phyloP scores from a whole-genome alignment of 2,329 filamentous ascomycete genomes.

The Colletotrichum sp. region DNA sequence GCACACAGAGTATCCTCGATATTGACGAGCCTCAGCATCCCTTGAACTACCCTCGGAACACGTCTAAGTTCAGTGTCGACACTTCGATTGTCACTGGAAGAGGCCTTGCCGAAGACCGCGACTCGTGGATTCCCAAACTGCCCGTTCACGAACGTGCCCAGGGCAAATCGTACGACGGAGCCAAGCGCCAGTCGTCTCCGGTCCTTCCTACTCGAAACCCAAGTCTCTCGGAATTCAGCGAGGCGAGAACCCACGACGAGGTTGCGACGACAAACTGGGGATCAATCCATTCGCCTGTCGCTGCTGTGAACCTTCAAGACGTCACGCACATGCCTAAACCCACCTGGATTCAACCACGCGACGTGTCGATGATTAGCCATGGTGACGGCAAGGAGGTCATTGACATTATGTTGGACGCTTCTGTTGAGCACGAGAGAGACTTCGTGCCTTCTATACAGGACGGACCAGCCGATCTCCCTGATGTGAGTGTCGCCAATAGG shows the following conservation, averaged over 20 bases:
- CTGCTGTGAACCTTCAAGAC: slow-evolving; percentile 48
- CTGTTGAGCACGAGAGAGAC: slow-evolving; percentile 25
- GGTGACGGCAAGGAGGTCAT: slow-evolving; percentile 41
- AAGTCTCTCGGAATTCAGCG: slow-evolving; percentile 37
- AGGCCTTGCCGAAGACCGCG: slow-evolving; percentile 37
- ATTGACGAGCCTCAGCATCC: slow-evolving; percentile 34
- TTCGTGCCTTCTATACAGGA: slow-evolving; percentile 28
- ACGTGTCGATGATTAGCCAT: slow-evolving; percentile 15
- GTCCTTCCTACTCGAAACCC: slow-evolving; percentile 48
- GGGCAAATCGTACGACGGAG: slow-evolving; percentile 28
- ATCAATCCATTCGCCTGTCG: slow-evolving; percentile 54
- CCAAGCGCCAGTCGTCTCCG: slow-evolving; percentile 55
- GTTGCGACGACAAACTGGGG: slow-evolving; percentile 53
- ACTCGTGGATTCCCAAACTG: slow-evolving; percentile 43
- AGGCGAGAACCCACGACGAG: slow-evolving; percentile 41
- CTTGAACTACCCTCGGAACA: slow-evolving; percentile 18
- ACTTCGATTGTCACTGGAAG: slow-evolving; percentile 25
- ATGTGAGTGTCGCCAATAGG: slow-evolving; percentile 1
- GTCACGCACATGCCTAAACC: slow-evolving; percentile 45
- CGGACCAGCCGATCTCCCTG: slow-evolving; percentile 25
- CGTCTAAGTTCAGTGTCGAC: slow-evolving; percentile 35
- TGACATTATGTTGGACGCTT: slow-evolving; percentile 49
- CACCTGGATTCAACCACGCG: slow-evolving; percentile 41
- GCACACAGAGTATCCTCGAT: slow-evolving; percentile 46
- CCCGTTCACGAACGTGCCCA: slow-evolving; percentile 16